Evolutionary conservation across 352 stramenopile genomes (phyloP).

Genomic region (Thraustochytrium sp.): DNA sequence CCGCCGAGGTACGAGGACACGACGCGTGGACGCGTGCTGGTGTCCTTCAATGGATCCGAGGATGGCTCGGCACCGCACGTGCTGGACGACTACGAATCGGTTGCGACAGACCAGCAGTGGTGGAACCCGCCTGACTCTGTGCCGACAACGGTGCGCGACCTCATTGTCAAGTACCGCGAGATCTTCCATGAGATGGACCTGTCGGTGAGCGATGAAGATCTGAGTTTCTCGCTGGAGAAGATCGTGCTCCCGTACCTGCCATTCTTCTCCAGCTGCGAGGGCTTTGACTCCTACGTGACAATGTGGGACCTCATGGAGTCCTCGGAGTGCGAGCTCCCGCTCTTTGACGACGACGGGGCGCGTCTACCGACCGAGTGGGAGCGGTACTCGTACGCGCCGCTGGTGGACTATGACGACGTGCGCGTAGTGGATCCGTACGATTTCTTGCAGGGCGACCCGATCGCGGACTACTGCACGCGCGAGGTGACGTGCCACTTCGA

Average conservation of each 20-base stretch:
- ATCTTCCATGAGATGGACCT: slow-evolving; percentile 83
- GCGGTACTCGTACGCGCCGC: slow-evolving; percentile 58
- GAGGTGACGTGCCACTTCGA: slow-evolving; percentile 84
- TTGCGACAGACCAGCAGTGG: slow-evolving; percentile 59
- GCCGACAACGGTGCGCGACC: slow-evolving; percentile 72
- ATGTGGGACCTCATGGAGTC: slow-evolving; percentile 84
- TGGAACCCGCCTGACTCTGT: slow-evolving; percentile 59
- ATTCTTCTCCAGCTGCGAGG: slow-evolving; percentile 90
- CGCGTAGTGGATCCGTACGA: slow-evolving; percentile 74
- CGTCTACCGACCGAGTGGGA: slow-evolving; percentile 52
- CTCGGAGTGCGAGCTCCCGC: slow-evolving; percentile 74
- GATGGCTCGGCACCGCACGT: slow-evolving; percentile 64
- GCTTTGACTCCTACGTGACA: slow-evolving; percentile 90
- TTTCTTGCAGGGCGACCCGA: slow-evolving; percentile 70
- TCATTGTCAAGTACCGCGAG: slow-evolving; percentile 87
- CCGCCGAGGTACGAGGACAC: slow-evolving; percentile 84
- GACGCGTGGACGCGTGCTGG: slow-evolving; percentile 81
- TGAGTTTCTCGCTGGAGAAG: slow-evolving; percentile 56
- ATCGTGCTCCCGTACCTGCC: slow-evolving; percentile 87
- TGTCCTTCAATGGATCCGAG: slow-evolving; percentile 83
- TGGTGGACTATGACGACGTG: slow-evolving; percentile 91
- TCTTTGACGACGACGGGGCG: slow-evolving; percentile 48
- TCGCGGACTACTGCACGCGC: slow-evolving; percentile 81
- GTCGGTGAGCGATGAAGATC: slow-evolving; percentile 48
- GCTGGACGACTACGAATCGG: slow-evolving; percentile 63